Evolutionary conservation across 2,329 filamentous ascomycete genomes (phyloP).

Genomic region (Cladophialophora immunda): DNA sequence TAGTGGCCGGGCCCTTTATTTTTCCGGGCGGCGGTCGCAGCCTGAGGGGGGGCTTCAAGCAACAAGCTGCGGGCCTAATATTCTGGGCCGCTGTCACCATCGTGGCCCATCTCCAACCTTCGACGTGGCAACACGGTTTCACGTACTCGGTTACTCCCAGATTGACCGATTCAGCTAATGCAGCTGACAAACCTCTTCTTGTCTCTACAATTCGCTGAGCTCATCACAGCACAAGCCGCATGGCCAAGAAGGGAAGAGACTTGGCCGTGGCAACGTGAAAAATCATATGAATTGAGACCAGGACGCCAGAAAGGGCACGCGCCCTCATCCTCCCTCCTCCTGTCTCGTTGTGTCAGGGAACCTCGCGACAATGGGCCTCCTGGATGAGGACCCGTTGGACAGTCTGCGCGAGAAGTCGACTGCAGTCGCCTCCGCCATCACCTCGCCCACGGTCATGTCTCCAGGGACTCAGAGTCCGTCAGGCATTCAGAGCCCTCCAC

Average conservation of each 20-base stretch:
- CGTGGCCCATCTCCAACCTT: neutral
- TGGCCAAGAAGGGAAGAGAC: slow-evolving; percentile 9
- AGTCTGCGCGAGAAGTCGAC: slow-evolving; percentile 9
- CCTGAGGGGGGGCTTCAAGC: no score
- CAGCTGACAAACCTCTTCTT: slow-evolving; percentile 9
- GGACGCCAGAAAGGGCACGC: neutral
- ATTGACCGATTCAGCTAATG: slow-evolving; percentile 10
- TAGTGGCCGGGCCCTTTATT: neutral
- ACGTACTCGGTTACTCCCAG: neutral
- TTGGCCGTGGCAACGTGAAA: slow-evolving; percentile 13
- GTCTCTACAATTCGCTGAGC: slow-evolving; percentile 18
- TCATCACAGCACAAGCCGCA: slow-evolving; percentile 10
- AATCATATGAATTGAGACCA: neutral
- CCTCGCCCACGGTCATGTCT: slow-evolving; percentile 10
- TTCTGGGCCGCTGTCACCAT: neutral
- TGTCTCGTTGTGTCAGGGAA: neutral
- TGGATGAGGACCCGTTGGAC: slow-evolving; percentile 2
- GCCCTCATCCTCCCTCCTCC: neutral
- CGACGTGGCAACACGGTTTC: neutral
- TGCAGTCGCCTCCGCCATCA: neutral
- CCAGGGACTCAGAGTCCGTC: slow-evolving; percentile 11
- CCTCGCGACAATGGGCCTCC: neutral
- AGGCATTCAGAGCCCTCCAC: slow-evolving; percentile 5
- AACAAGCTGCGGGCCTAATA: no score
- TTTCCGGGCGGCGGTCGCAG: neutral